A percentile compares a stretch with the other conserved stretches of the same genome.
phyloP scores from a whole-genome alignment of 257 asterid species.

The Ocimum tenuiflorum region DNA sequence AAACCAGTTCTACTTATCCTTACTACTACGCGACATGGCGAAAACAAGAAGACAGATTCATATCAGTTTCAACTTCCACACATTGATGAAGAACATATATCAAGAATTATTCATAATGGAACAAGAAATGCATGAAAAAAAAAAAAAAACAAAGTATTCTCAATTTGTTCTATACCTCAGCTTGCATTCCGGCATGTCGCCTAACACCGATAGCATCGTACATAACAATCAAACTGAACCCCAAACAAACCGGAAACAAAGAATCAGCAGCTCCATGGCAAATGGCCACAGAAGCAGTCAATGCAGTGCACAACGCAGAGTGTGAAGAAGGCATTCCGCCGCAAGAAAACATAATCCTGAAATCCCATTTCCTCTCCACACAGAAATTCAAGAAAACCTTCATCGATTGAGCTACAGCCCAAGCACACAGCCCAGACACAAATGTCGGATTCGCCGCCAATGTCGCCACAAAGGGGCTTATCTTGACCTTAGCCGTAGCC shows the following conservation, averaged over 20 bases:
- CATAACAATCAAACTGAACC: conserved; percentile 87
- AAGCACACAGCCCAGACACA: conserved; percentile 65
- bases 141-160: neutral
- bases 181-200: conserved; percentile 92
- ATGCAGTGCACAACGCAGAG: conserved; percentile 81
- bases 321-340: conserved; percentile 94
- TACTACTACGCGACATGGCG: neutral
- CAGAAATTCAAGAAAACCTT: conserved; percentile 72
- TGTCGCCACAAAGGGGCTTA: conserved; percentile 70
- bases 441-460: conserved; percentile 80
- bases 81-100: neutral
- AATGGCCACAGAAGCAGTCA: conserved; percentile 80
- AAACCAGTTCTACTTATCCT: neutral
- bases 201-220: conserved; percentile 86
- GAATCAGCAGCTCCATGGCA: conserved; percentile 87
- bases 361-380: conserved; percentile 83
- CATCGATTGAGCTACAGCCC: conserved; percentile 60
- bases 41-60: neutral
- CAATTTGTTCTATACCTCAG: conserved; percentile 42
- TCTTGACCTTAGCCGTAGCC: conserved; percentile 69
- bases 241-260: conserved; percentile 78
- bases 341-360: conserved; percentile 61
- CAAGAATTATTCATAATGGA: neutral
- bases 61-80: neutral
- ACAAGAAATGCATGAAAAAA: neutral